phyloP scores from a whole-genome alignment of 2,329 filamentous ascomycete species.

The Elsinoe necatrix region DNA sequence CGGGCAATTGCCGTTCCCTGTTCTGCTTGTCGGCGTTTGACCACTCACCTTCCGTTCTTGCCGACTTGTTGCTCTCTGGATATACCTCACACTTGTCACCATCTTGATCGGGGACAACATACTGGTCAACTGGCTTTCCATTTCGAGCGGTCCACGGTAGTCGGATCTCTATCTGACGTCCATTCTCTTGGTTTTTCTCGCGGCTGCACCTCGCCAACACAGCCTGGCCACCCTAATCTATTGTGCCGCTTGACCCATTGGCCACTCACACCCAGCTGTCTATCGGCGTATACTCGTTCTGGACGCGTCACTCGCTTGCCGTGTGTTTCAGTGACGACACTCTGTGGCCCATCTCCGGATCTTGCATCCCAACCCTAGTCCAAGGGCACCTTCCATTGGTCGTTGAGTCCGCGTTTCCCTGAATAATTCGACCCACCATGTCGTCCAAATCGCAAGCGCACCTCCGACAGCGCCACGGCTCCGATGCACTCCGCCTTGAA shows the following conservation, averaged over 20 bases:
- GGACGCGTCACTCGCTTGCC: background rate
- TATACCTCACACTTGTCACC: background rate
- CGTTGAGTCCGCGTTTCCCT: background rate
- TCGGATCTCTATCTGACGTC: slow-evolving; percentile 2
- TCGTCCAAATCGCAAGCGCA: slow-evolving; percentile 16
- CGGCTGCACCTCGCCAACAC: background rate
- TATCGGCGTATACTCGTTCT: background rate
- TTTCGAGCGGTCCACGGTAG: background rate
- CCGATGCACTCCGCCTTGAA: slow-evolving; percentile 16
- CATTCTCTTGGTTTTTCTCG: background rate
- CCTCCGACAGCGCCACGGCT: slow-evolving; percentile 24
- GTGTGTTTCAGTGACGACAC: slow-evolving; percentile 2
- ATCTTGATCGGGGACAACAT: background rate
- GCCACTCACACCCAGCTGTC: background rate
- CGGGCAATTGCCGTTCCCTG: background rate
- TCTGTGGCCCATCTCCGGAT: background rate
- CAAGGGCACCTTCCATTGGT: slow-evolving; percentile 3
- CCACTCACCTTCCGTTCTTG: slow-evolving; percentile 5
- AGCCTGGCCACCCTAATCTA: background rate
- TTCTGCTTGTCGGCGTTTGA: background rate
- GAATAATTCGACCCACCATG: background rate
- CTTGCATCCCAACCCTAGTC: background rate
- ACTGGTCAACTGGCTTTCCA: background rate
- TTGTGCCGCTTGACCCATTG: background rate
- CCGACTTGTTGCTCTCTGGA: background rate